phyloP scores from a whole-genome alignment of 2,329 filamentous ascomycete species.

The Daldinia sp. region DNA sequence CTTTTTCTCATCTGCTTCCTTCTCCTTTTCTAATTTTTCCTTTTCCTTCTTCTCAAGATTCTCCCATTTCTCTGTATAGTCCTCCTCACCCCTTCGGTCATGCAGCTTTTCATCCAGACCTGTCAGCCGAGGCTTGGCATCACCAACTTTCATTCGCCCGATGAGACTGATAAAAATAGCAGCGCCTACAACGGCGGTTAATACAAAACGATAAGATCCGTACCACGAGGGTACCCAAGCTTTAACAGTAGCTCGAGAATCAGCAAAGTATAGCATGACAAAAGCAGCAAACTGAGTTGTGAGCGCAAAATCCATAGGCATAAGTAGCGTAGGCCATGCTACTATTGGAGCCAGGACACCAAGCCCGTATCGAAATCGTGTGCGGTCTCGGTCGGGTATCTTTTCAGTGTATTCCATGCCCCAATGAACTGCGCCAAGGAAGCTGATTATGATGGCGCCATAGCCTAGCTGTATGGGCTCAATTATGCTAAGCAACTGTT shows the following conservation, averaged over 20 bases:
- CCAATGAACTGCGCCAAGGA: slow-evolving; percentile 93
- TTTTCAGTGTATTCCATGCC: slow-evolving; percentile 83
- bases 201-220: slow-evolving; percentile 85
- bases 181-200: slow-evolving; percentile 87
- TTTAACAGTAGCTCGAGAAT: slow-evolving; percentile 73
- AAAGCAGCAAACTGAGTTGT: slow-evolving; percentile 88
- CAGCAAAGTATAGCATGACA: slow-evolving; percentile 84
- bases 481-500: slow-evolving; percentile 74
- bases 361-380: slow-evolving; percentile 82
- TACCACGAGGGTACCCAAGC: slow-evolving; percentile 91
- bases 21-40: slow-evolving; percentile 46
- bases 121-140: slow-evolving; percentile 48
- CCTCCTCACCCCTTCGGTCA: slow-evolving; percentile 45
- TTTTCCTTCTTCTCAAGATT: slow-evolving; percentile 49
- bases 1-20: slow-evolving; percentile 42
- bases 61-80: slow-evolving; percentile 55
- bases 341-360: slow-evolving; percentile 81
- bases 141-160: slow-evolving; percentile 78
- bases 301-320: slow-evolving; percentile 85
- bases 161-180: slow-evolving; percentile 84
- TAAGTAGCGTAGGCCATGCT: slow-evolving; percentile 88
- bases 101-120: slow-evolving; percentile 52
- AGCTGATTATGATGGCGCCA: slow-evolving; percentile 91
- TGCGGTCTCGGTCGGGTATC: slow-evolving; percentile 67
- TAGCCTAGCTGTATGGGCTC: slow-evolving; percentile 92